These are phyloP conservation scores for Citrus reticulata DNA, from an alignment of 345 rosid species.

Conservation along the genomic window DNA sequence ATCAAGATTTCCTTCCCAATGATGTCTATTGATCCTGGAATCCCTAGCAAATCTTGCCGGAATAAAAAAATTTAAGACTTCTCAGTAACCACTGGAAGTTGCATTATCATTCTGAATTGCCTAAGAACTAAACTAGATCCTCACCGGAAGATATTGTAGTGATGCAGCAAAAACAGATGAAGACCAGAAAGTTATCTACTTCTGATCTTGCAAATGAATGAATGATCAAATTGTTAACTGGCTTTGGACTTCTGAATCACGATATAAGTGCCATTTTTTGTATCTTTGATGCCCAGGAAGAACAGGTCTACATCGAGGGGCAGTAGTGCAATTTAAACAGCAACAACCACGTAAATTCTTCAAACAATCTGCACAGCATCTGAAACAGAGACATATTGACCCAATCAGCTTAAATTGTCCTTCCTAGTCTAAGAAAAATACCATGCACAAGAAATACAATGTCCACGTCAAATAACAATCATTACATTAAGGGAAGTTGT, in stretches of 20 bases:
- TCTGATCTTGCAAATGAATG: neutral
- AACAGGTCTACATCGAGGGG: conserved; percentile 78
- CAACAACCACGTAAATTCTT: conserved; percentile 70
- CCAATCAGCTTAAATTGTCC: neutral
- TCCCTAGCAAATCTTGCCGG: neutral
- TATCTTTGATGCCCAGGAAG: conserved; percentile 77
- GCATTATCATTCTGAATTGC: neutral
- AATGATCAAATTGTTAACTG: conserved; percentile 16
- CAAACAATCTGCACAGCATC: conserved; percentile 65
- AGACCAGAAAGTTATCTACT: conserved; percentile 11
- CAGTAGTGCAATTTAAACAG: conserved; percentile 56
- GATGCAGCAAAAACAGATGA: neutral
- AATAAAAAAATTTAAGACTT: neutral
- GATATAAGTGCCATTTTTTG: conserved; percentile 75
- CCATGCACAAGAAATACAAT: neutral
- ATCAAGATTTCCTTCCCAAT: too few species aligned
- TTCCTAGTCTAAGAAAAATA: neutral
- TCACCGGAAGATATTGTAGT: neutral
- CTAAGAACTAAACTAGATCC: neutral
- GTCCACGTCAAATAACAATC: neutral
- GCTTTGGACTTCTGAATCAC: conserved; percentile 38
- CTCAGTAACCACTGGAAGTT: neutral
- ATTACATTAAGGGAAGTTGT: neutral
- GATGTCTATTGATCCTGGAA: neutral
- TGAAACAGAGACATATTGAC: conserved; percentile 21